Evolutionary conservation across 1,284 basidiomycete genomes (phyloP).

Genomic region (Rhodotorula sp.): DNA sequence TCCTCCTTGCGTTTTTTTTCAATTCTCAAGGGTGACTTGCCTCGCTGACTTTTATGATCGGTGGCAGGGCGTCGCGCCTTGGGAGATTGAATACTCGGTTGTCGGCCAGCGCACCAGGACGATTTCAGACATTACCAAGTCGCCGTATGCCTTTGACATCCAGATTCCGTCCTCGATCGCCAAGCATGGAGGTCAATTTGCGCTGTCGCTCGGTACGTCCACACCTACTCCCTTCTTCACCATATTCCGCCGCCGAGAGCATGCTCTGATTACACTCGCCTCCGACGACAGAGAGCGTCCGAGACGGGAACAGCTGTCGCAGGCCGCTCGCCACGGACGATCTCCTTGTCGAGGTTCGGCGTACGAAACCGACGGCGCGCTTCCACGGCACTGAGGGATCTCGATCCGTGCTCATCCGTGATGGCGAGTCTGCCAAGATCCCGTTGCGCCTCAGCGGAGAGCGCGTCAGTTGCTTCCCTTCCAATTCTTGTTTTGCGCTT

Average conservation of each 20-base stretch:
- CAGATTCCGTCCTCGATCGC: slow-evolving; percentile 55
- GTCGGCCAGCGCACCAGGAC: slow-evolving; percentile 60
- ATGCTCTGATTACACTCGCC: not conserved
- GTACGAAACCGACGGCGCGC: slow-evolving; percentile 80
- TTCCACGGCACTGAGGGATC: slow-evolving; percentile 68
- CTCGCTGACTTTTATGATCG: not conserved
- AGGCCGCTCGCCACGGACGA: slow-evolving; percentile 69
- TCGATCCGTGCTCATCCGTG: slow-evolving; percentile 60
- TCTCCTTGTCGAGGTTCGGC: slow-evolving; percentile 82
- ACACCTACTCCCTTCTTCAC: not conserved
- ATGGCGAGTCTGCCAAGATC: slow-evolving; percentile 68
- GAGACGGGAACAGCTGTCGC: slow-evolving; percentile 82
- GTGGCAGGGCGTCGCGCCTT: slow-evolving; percentile 77
- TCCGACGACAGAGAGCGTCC: slow-evolving; percentile 28
- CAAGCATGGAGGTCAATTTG: slow-evolving; percentile 71
- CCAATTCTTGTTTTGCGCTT: not conserved
- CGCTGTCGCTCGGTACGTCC: slow-evolving; percentile 54
- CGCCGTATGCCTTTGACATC: slow-evolving; percentile 47
- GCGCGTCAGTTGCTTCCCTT: slow-evolving; percentile 56
- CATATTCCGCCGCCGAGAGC: not conserved
- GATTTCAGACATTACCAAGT: slow-evolving; percentile 43
- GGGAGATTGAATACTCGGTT: slow-evolving; percentile 76
- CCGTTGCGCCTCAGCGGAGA: slow-evolving; percentile 83
- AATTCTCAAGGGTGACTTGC: not conserved
- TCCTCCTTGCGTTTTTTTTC: not conserved